Conservation (phyloP, 306 rosid genomes). For the Prunus dulcis region DNA sequence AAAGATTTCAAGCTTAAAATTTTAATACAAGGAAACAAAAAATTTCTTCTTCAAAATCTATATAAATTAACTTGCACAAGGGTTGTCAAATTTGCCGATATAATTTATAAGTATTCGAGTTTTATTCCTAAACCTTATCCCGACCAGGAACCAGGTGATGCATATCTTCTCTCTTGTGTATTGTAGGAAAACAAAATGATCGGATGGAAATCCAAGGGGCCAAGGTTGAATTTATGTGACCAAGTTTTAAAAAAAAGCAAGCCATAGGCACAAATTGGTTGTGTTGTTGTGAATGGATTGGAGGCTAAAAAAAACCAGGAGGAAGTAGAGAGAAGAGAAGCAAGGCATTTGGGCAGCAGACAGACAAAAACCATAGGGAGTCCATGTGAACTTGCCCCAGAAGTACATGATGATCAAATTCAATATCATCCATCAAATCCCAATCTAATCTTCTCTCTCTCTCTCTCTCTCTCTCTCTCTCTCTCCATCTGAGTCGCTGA, state of each 20-base stretch:
- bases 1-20: no score
- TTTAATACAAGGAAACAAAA: no score
- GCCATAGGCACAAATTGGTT: no score
- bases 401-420: background rate
- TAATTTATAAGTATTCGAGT: no score
- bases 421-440: background rate
- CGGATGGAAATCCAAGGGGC: background rate
- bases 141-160: no score
- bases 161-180: no score
- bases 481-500: background rate
- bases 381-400: constrained; percentile 22
- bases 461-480: background rate
- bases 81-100: no score
- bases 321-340: background rate
- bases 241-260: background rate
- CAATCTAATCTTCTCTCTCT: background rate
- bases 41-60: no score
- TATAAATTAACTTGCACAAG: no score
- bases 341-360: background rate
- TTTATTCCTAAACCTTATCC: no score
- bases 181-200: no score
- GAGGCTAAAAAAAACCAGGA: background rate
- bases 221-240: background rate
- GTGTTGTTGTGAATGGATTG: constrained; percentile 4
- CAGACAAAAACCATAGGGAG: background rate